Conservation (phyloP, 2,329 filamentous ascomycete genomes). For the Diaporthe helianthi region DNA sequence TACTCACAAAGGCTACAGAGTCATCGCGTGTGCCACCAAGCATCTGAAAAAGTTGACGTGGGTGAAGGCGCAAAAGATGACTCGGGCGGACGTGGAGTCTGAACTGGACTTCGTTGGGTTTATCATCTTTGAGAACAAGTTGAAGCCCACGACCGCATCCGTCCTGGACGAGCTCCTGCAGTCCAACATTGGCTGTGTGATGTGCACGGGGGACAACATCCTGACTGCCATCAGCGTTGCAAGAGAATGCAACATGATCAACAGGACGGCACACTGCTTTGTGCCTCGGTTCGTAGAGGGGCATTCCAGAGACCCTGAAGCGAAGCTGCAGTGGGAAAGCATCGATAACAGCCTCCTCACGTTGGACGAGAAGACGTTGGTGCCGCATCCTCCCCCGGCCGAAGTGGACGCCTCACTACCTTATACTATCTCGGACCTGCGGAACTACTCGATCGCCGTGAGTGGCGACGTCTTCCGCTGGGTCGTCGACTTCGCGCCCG, state of each 20-base stretch:
- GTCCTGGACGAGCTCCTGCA: constrained; percentile 83
- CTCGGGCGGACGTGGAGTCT: constrained; percentile 82
- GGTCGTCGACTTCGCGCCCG: constrained; percentile 88
- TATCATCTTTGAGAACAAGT: constrained; percentile 98
- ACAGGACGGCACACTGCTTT: constrained; percentile 85
- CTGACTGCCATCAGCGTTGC: constrained; percentile 95
- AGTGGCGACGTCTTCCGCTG: constrained; percentile 95
- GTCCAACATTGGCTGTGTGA: constrained; percentile 87
- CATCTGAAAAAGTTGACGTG: constrained; percentile 87
- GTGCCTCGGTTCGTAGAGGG: constrained; percentile 87
- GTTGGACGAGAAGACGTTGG: constrained; percentile 79
- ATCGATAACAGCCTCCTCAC: constrained; percentile 85
- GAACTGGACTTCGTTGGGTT: constrained; percentile 90
- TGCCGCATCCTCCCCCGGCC: constrained; percentile 73
- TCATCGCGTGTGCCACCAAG: constrained; percentile 93
- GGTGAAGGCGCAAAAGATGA: constrained; percentile 96
- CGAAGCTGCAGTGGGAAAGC: constrained; percentile 86
- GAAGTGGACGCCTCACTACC: constrained; percentile 83
- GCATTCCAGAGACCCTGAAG: constrained; percentile 75
- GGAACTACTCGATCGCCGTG: constrained; percentile 88
- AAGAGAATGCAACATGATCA: constrained; percentile 84
- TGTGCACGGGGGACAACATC: constrained; percentile 99
- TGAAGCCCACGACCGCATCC: constrained; percentile 84
- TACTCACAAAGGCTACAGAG: constrained; percentile 93
- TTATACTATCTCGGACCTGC: constrained; percentile 80